A percentile compares a stretch with the other conserved stretches of the same genome.
These are phyloP conservation scores for Prasinococcaceae sp. DNA, from an alignment of 139 green algal genomes.

Conservation along the genomic window DNA sequence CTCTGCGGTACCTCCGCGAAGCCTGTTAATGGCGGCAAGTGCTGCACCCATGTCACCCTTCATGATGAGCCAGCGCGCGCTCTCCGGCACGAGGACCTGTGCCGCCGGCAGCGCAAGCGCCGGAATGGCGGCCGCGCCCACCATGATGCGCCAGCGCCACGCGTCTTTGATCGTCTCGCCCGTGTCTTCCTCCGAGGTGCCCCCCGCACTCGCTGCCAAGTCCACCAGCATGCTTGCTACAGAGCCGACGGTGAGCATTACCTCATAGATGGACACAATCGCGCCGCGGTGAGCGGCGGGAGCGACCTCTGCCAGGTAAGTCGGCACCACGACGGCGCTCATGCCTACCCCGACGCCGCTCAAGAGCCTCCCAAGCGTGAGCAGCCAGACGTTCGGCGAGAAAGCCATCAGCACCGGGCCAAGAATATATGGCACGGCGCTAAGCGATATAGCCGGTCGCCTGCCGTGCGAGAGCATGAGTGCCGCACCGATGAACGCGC, in stretches of 20 bases:
- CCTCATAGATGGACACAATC: slow-evolving; percentile 5
- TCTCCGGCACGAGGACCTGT: background rate
- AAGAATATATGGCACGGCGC: no score
- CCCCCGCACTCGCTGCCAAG: background rate
- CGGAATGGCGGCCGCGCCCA: background rate
- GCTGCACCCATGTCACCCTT: background rate
- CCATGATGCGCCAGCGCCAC: background rate
- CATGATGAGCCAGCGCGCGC: background rate
- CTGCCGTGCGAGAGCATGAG: no score
- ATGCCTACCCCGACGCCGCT: background rate
- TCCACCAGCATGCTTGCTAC: background rate
- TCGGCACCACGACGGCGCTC: slow-evolving; percentile 4
- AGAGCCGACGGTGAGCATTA: background rate
- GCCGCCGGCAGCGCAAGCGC: background rate
- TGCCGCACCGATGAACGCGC: no score
- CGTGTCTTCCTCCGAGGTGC: background rate
- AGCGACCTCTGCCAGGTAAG: slow-evolving; percentile 3
- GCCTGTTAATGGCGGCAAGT: no score
- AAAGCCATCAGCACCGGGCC: no score
- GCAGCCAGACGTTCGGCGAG: no score
- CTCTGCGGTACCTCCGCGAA: no score
- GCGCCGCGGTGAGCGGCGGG: background rate
- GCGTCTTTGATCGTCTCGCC: background rate
- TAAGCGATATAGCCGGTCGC: no score
- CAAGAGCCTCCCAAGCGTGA: slow-evolving; percentile 2